Conservation (phyloP, 768 basidiomycete species). For the Agaricus subrufescens region DNA sequence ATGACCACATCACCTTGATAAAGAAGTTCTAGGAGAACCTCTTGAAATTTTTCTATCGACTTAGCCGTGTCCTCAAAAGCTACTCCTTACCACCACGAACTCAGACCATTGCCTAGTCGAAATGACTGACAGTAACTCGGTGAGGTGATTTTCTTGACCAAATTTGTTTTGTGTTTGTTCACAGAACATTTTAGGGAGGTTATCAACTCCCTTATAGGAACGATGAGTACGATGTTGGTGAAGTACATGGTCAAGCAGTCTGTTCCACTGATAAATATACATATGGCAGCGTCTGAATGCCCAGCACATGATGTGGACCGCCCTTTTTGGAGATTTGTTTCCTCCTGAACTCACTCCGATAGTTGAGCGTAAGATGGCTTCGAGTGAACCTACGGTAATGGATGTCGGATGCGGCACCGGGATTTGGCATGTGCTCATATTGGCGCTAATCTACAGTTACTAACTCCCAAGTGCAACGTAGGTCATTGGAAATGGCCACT, state of each 20-base stretch:
- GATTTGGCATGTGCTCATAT: constrained; percentile 18
- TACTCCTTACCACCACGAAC: no score
- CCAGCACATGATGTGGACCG: constrained; percentile 21
- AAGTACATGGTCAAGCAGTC: not conserved
- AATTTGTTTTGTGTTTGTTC: not conserved
- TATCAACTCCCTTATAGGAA: constrained; percentile 4
- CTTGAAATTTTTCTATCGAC: no score
- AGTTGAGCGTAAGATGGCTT: constrained; percentile 13
- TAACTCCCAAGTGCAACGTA: constrained; percentile 2
- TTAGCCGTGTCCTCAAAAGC: no score
- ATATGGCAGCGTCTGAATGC: constrained; percentile 17
- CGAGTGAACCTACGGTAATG: constrained; percentile 13
- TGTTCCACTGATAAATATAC: not conserved
- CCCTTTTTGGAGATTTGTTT: constrained; percentile 20
- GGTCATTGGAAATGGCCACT: constrained; percentile 22
- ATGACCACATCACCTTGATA: no score
- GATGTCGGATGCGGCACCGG: constrained; percentile 27
- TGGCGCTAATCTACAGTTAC: not conserved
- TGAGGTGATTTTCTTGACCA: not conserved
- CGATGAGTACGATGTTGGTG: constrained; percentile 7
- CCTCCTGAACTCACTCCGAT: constrained; percentile 12
- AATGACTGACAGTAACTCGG: not conserved
- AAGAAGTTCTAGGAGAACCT: no score
- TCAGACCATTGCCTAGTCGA: no score
- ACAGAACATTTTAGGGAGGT: not conserved